A percentile compares a stretch with the other conserved stretches of the same genome.
Evolutionary conservation across 345 rosid species (phyloP).

Genomic region (Corchorus capsularis): DNA sequence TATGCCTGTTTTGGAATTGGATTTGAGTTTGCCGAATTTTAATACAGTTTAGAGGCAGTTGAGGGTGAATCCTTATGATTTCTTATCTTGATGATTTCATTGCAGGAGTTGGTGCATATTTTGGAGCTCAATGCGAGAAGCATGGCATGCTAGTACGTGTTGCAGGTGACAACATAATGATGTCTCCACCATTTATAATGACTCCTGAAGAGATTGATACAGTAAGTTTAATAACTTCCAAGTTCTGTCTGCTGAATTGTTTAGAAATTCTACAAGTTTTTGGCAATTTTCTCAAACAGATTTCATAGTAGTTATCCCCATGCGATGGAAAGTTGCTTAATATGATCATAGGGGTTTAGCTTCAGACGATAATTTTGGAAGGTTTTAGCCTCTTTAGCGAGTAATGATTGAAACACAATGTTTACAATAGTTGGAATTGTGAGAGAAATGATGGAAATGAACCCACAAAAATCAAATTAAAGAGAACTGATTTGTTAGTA

Average conservation of each 20-base stretch:
- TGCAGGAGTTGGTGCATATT: conserved; percentile 83
- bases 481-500: not conserved
- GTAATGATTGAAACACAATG: not conserved
- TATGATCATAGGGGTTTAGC: not conserved
- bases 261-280: not conserved
- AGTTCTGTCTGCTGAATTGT: not conserved
- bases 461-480: not conserved
- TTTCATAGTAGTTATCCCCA: not conserved
- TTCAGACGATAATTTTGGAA: not conserved
- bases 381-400: not conserved
- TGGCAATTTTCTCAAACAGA: not conserved
- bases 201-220: conserved; percentile 72
- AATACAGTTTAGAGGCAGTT: conserved; percentile 6
- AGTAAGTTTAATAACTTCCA: conserved; percentile 36
- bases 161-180: conserved; percentile 86
- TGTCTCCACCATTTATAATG: conserved; percentile 86
- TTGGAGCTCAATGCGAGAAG: conserved; percentile 84
- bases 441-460: not conserved
- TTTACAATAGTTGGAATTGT: not conserved
- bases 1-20: not conserved
- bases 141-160: conserved; percentile 86
- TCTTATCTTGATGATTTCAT: not conserved
- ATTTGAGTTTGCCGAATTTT: not conserved
- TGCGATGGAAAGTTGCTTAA: not conserved
- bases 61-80: not conserved